Percentiles rank a stretch among this genome's conserved stretches.
These are phyloP conservation scores for Acanthamoeba healyi DNA, from an alignment of 208 protist species.

Conservation along the genomic window DNA sequence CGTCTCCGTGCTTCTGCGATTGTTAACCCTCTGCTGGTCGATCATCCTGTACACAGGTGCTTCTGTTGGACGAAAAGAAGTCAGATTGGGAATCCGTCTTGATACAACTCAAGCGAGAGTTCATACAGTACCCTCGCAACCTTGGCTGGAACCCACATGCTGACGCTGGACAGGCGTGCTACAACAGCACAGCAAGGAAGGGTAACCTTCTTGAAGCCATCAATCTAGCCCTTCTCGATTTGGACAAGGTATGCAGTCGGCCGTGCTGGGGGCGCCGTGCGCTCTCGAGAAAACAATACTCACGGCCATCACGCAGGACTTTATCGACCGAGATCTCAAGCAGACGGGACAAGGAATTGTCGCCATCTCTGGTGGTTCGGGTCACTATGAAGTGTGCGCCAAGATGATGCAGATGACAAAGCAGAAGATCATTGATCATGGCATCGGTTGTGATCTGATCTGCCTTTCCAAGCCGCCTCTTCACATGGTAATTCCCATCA, in stretches of 20 bases:
- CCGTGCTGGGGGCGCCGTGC: too few species aligned
- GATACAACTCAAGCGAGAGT: conserved; percentile 50
- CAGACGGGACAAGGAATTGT: conserved; percentile 89
- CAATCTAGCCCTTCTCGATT: conserved; percentile 87
- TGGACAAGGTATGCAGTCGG: conserved; percentile 81
- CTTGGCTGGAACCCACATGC: conserved; percentile 41
- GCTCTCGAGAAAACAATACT: too few species aligned
- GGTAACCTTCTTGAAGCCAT: conserved; percentile 90
- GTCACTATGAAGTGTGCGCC: conserved; percentile 87
- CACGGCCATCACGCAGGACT: conserved; percentile 83
- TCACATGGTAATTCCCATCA: conserved; percentile 87
- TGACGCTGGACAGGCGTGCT: background rate
- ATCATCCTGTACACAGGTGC: background rate
- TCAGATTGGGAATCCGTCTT: conserved; percentile 74
- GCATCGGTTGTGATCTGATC: conserved; percentile 89
- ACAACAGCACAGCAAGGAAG: conserved; percentile 83
- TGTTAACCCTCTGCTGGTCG: too few species aligned
- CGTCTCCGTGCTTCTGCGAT: too few species aligned
- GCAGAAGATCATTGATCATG: conserved; percentile 91
- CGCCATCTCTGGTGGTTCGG: conserved; percentile 87
- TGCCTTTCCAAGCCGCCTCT: conserved; percentile 86
- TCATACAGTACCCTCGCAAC: conserved; percentile 35
- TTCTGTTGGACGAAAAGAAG: conserved; percentile 62
- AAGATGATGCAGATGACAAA: conserved; percentile 85
- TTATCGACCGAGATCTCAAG: conserved; percentile 88